These are phyloP conservation scores for Ogataea philodendri DNA, from an alignment of 805 yeast genomes.

Conservation along the genomic window DNA sequence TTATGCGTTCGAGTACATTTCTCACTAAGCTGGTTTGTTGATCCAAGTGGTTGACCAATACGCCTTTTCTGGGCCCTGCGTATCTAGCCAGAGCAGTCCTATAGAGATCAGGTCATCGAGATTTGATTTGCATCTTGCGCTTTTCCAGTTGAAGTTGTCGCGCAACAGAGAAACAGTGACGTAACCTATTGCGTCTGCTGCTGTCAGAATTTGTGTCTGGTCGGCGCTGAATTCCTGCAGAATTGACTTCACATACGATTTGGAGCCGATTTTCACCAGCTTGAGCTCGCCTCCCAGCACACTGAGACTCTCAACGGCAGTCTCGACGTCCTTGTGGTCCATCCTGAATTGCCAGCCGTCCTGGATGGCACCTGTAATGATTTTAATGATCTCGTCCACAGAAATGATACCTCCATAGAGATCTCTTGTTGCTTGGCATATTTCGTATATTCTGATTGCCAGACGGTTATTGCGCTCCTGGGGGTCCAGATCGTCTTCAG, in stretches of 20 bases:
- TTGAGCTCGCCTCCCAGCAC: slow-evolving; percentile 71
- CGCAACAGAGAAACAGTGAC: slow-evolving; percentile 60
- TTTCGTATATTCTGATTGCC: slow-evolving; percentile 71
- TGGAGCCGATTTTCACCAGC: slow-evolving; percentile 54
- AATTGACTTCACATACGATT: slow-evolving; percentile 58
- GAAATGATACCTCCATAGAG: slow-evolving; percentile 82
- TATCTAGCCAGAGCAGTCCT: slow-evolving; percentile 87
- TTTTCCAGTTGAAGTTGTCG: slow-evolving; percentile 79
- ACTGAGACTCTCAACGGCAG: slow-evolving; percentile 51
- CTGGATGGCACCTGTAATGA: slow-evolving; percentile 27
- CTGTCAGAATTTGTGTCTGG: slow-evolving; percentile 66
- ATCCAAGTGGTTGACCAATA: slow-evolving; percentile 83
- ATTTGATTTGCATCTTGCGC: slow-evolving; percentile 55
- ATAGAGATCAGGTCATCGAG: slow-evolving; percentile 75
- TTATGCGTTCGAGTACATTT: slow-evolving; percentile 89
- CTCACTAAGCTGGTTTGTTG: slow-evolving; percentile 50
- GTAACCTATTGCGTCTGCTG: slow-evolving; percentile 76
- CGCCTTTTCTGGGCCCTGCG: slow-evolving; percentile 43
- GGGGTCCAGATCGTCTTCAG: slow-evolving; percentile 32
- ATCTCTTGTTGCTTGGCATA: slow-evolving; percentile 65
- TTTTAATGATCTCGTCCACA: slow-evolving; percentile 48
- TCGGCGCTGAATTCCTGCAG: slow-evolving; percentile 65
- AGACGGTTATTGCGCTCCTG: slow-evolving; percentile 64
- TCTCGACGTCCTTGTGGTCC: slow-evolving; percentile 51
- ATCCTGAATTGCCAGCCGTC: slow-evolving; percentile 32